Conservation (phyloP, 2,329 filamentous ascomycete species). For the Diaporthe destruens region DNA sequence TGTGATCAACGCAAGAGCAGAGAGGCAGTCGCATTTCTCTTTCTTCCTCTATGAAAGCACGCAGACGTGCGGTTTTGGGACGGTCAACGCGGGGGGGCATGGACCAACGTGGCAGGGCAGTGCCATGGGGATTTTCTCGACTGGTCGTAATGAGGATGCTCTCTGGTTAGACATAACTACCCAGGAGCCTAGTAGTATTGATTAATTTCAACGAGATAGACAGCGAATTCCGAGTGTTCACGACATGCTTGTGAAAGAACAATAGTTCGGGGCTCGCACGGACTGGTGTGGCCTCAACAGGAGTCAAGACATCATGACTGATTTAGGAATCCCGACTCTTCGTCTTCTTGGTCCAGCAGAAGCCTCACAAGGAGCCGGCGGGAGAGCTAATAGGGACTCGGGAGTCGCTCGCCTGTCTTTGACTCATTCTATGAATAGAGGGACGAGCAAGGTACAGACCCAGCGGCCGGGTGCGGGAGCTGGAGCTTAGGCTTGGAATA, state of each 20-base stretch:
- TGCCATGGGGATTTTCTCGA: background rate
- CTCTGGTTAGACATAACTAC: slow-evolving; percentile 13
- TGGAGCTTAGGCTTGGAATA: background rate
- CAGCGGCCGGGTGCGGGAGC: background rate
- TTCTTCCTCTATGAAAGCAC: background rate
- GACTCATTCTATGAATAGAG: slow-evolving; percentile 29
- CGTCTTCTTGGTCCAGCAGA: background rate
- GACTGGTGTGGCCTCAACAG: slow-evolving; percentile 8
- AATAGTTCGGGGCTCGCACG: background rate
- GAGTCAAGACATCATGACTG: slow-evolving; percentile 19
- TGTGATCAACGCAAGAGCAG: background rate
- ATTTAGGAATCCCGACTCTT: background rate
- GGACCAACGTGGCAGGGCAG: background rate
- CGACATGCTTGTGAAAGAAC: background rate
- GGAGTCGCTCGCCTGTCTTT: background rate
- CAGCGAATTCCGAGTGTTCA: background rate
- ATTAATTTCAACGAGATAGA: slow-evolving; percentile 34
- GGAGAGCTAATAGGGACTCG: background rate
- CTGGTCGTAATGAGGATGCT: slow-evolving; percentile 21
- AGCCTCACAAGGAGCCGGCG: slow-evolving; percentile 8
- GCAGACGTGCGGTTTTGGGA: background rate
- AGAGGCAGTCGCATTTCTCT: background rate
- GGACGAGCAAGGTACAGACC: background rate
- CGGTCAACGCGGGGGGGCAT: background rate
- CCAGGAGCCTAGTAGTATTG: slow-evolving; percentile 10